Evolutionary conservation across 352 stramenopile genomes (phyloP).

Genomic region (Globisporangium cystogenes): DNA sequence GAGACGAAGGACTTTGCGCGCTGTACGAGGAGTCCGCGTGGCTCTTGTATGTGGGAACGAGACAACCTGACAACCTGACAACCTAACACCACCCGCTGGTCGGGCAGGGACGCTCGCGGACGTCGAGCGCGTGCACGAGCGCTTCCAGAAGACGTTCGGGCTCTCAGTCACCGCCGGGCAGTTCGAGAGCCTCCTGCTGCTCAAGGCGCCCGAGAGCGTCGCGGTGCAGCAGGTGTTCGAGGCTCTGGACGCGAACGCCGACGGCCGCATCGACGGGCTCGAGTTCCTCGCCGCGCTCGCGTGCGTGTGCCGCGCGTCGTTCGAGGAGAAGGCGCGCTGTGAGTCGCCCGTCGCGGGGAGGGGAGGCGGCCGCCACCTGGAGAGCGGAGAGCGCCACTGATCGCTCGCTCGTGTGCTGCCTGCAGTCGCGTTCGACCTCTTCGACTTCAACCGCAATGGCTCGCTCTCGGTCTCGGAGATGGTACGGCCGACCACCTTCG

Average conservation of each 20-base stretch:
- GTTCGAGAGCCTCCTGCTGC: constrained; percentile 64
- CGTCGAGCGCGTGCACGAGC: constrained; percentile 46
- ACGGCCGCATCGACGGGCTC: constrained; percentile 75
- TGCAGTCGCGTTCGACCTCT: constrained; percentile 65
- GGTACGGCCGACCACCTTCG: constrained; percentile 15
- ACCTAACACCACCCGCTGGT: too few species aligned
- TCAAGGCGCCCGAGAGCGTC: constrained; percentile 55
- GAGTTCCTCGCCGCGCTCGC: constrained; percentile 70
- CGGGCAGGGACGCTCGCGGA: constrained; percentile 58
- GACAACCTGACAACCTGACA: too few species aligned
- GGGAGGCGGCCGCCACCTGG: too few species aligned
- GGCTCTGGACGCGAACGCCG: constrained; percentile 63
- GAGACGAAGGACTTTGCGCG: constrained; percentile 76
- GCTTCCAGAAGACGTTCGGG: constrained; percentile 72
- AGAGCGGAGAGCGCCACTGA: neutral
- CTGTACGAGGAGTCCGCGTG: too few species aligned
- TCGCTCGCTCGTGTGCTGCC: neutral
- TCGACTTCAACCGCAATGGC: constrained; percentile 79
- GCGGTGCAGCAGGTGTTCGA: constrained; percentile 65
- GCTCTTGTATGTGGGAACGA: neutral
- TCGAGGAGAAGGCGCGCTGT: constrained; percentile 82
- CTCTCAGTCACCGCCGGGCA: constrained; percentile 71
- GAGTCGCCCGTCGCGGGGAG: neutral
- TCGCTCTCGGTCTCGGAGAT: constrained; percentile 70
- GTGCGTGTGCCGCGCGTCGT: constrained; percentile 63